A percentile compares a stretch with the other conserved stretches of the same genome.
Conservation (phyloP, 2,329 filamentous ascomycete species). For the Neurospora sp. region DNA sequence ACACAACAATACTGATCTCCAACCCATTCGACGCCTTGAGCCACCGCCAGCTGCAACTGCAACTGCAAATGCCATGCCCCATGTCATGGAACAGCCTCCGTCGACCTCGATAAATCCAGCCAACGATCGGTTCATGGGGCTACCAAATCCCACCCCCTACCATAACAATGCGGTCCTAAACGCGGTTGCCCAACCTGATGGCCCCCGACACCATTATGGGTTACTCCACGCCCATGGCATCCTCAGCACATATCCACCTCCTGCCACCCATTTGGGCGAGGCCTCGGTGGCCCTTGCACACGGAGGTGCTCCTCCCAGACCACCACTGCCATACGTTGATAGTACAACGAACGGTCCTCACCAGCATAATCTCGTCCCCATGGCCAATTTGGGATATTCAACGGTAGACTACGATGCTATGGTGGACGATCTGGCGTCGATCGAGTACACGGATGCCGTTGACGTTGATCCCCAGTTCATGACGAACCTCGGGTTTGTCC, state of each 20-base stretch:
- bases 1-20: background rate
- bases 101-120: background rate
- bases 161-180: background rate
- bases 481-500: conserved; percentile 56
- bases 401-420: conserved; percentile 40
- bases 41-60: background rate
- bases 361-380: background rate
- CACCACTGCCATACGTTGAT: background rate
- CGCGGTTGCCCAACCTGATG: background rate
- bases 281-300: background rate
- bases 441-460: conserved; percentile 37
- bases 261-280: background rate
- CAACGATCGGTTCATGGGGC: background rate
- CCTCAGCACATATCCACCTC: background rate
- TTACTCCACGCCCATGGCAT: background rate
- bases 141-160: background rate
- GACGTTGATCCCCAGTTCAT: conserved; percentile 53
- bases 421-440: conserved; percentile 41
- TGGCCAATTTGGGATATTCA: conserved; percentile 16
- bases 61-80: background rate
- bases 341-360: background rate
- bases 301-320: background rate
- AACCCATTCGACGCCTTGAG: background rate
- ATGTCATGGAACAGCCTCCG: background rate
- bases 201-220: background rate